phyloP scores from a whole-genome alignment of 495 filamentous ascomycete species.

The Trichoderma erinaceum region DNA sequence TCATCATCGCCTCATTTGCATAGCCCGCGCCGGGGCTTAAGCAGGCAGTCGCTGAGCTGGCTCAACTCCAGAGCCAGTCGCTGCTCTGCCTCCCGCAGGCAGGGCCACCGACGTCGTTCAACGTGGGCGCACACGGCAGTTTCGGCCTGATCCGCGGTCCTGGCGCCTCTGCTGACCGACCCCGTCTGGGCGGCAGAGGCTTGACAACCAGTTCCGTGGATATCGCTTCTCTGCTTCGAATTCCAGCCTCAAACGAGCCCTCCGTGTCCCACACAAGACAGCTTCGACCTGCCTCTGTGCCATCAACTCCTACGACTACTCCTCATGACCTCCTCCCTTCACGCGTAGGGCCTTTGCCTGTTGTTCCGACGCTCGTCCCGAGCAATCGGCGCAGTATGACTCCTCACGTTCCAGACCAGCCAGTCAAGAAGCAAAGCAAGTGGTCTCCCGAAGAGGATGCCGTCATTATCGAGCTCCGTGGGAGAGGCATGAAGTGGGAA shows the following conservation, averaged over 20 bases:
- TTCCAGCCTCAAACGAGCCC: constrained; percentile 75
- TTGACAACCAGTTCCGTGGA: constrained; percentile 69
- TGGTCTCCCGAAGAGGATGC: constrained; percentile 91
- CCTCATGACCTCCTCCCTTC: constrained; percentile 7
- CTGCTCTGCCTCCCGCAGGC: constrained; percentile 16
- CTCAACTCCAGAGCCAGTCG: constrained; percentile 17
- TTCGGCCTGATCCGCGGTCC: constrained; percentile 19
- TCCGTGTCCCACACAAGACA: constrained; percentile 48
- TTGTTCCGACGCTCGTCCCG: constrained; percentile 14
- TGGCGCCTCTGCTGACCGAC: constrained; percentile 28
- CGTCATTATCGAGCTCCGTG: constrained; percentile 80
- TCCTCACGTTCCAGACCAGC: constrained; percentile 59
- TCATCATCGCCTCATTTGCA: constrained; percentile 13
- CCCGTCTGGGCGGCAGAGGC: constrained; percentile 27
- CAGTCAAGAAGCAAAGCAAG: constrained; percentile 92
- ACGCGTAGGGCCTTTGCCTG: constrained; percentile 15
- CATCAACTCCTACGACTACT: constrained; percentile 9
- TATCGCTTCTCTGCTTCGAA: constrained; percentile 78
- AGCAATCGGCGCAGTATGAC: constrained; percentile 41
- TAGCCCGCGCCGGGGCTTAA: constrained; percentile 12
- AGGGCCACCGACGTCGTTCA: constrained; percentile 6
- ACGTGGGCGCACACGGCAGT: constrained; percentile 5
- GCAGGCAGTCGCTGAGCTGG: constrained; percentile 14
- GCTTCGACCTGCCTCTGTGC: constrained; percentile 31
- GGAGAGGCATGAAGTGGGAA: constrained; percentile 94